Percentiles rank a stretch among this genome's conserved stretches.
phyloP scores from a whole-genome alignment of 306 rosid genomes.

The Abrus precatorius region DNA sequence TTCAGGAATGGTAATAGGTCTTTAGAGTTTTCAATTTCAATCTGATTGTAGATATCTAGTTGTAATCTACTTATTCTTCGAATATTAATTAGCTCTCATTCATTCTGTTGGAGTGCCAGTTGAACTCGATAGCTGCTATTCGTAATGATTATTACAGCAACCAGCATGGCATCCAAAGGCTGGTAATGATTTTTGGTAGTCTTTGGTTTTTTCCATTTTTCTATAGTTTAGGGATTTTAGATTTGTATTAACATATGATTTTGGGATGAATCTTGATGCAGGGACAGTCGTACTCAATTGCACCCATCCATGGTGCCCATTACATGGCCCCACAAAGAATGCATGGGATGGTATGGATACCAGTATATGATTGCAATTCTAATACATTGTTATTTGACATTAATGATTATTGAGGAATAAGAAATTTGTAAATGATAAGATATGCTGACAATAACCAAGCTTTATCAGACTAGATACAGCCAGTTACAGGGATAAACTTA shows the following conservation, averaged over 20 bases:
- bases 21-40: neutral
- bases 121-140: slow-evolving; percentile 70
- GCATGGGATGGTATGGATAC: slow-evolving; percentile 59
- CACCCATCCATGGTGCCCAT: slow-evolving; percentile 53
- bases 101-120: slow-evolving; percentile 65
- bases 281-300: slow-evolving; percentile 58
- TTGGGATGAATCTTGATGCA: slow-evolving; percentile 33
- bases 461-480: neutral
- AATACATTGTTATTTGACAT: slow-evolving; percentile 11
- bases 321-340: slow-evolving; percentile 52
- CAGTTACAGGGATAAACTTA: neutral
- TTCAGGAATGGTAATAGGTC: slow-evolving; percentile 68
- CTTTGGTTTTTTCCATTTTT: slow-evolving; percentile 8
- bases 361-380: neutral
- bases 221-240: neutral
- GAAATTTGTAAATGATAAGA: neutral
- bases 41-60: slow-evolving; percentile 4
- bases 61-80: slow-evolving; percentile 19
- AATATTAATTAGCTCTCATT: slow-evolving; percentile 34
- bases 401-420: neutral
- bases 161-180: slow-evolving; percentile 70
- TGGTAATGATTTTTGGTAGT: slow-evolving; percentile 50
- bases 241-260: slow-evolving; percentile 23
- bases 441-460: slow-evolving; percentile 1
- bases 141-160: slow-evolving; percentile 66